phyloP scores from a whole-genome alignment of 495 filamentous ascomycete genomes.

The Cercophora scortea region DNA sequence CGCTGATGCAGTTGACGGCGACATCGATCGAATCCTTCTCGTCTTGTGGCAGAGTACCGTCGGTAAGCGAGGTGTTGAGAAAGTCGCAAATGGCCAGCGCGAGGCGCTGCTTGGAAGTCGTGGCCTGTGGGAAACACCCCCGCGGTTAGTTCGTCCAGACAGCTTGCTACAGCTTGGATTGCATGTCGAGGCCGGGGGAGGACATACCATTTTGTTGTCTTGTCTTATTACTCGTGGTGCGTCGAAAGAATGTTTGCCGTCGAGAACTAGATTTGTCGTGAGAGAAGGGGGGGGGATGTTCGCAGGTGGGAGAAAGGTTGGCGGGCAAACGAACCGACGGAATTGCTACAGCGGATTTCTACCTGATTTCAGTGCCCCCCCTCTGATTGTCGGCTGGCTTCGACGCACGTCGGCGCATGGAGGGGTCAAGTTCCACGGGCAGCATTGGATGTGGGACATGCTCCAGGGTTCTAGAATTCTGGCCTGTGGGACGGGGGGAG shows the following conservation, averaged over 20 bases:
- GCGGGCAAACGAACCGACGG: no score
- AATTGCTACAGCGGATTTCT: background rate
- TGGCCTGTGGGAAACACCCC: slow-evolving; percentile 17
- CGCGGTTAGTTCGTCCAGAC: background rate
- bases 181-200: no score
- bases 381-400: background rate
- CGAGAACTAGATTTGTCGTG: background rate
- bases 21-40: slow-evolving; percentile 90
- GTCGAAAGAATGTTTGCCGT: background rate
- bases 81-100: slow-evolving; percentile 97
- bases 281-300: no score
- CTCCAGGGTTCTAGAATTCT: no score
- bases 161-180: no score
- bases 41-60: slow-evolving; percentile 79
- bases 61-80: slow-evolving; percentile 72
- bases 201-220: background rate
- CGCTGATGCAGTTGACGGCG: slow-evolving; percentile 84
- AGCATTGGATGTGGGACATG: no score
- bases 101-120: slow-evolving; percentile 85
- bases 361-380: background rate
- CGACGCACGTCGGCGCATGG: slow-evolving; percentile 12
- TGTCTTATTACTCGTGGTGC: background rate
- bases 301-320: no score
- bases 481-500: no score
- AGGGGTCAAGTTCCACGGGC: slow-evolving; percentile 8